Base-by-base conservation (phyloP, 768 basidiomycete species). In the Suillus hirtellus region DNA sequence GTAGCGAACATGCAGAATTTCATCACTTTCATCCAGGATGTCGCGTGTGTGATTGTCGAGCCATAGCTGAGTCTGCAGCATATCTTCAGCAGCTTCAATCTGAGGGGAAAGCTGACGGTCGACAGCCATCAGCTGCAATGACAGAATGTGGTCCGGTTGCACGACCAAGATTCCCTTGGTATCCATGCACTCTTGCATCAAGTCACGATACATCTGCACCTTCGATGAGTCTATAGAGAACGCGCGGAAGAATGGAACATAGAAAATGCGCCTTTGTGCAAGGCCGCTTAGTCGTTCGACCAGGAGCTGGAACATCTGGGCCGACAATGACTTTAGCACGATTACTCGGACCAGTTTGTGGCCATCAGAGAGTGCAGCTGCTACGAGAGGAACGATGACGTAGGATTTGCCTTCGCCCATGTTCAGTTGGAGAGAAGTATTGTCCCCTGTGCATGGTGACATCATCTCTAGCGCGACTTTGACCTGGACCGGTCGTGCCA, bases 351-450 rank as follows among this genome's bases (percentile, higher is more conserved):
- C 80, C 1, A 86, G 71, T 37, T 71, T 77, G 4, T 73, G 17
- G 1, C 81, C 77, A 65, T 86, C 73, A 0, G 85, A 79, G 14
- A 86, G 74, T 3, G 68, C 67, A 5, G 76, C 67, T 0, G 75
- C 72, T 1, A 76, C 70, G 42, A 85, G 71, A 0, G 85, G 85
- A 2, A 85, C 76, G n/a, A 86, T 79, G 1, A 79, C 79, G 0
- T 78, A 80, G 2, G 79, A 78, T 63, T 86, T 86, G 1, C 84
- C 85, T 60, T 86, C 84, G 2, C 84, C 84, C 84, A 86, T 86
- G 58, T 86, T 84, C n/a, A 86, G 78, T 46, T 86, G 84, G 37
- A 82, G 72, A 11, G 76, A 69, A 0, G 80, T 78, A 53, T 81
- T 86, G 8, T 65, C 15, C 2, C 64, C 63, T 0, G 70, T 75